phyloP scores from a whole-genome alignment of 306 rosid genomes.

The Prunus campanulata region DNA sequence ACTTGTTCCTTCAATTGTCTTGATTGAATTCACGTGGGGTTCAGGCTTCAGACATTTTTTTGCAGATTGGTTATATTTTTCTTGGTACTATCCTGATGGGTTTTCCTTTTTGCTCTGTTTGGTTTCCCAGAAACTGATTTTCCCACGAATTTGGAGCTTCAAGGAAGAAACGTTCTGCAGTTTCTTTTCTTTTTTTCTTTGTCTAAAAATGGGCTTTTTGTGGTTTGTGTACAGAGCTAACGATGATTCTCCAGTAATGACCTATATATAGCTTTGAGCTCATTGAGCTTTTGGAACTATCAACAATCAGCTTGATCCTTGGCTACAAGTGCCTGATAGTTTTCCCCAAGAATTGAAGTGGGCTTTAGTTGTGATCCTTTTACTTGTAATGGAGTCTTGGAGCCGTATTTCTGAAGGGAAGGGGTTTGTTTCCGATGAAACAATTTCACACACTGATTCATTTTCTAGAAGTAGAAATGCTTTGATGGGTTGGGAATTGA shows the following conservation, averaged over 20 bases:
- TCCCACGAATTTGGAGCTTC: slow-evolving; percentile 19
- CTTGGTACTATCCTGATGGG: slow-evolving; percentile 1
- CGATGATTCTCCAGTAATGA: slow-evolving; percentile 10
- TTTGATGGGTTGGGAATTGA: slow-evolving; percentile 60
- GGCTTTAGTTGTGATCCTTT: slow-evolving; percentile 26
- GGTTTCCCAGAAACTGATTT: slow-evolving; percentile 20
- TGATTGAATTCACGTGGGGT: slow-evolving; percentile 34
- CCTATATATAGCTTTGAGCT: slow-evolving; percentile 10
- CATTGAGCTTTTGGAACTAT: background rate
- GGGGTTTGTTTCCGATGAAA: slow-evolving; percentile 48
- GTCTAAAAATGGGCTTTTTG: background rate
- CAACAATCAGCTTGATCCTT: slow-evolving; percentile 1
- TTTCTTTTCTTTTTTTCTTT: background rate
- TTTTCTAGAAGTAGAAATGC: slow-evolving; percentile 45
- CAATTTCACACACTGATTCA: slow-evolving; percentile 41
- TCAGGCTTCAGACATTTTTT: slow-evolving; percentile 21
- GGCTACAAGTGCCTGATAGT: background rate
- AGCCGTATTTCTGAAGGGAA: slow-evolving; percentile 63
- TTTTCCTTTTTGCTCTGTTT: background rate
- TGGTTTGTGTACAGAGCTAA: slow-evolving; percentile 5
- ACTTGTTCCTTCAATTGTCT: slow-evolving; percentile 14
- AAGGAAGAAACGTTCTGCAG: slow-evolving; percentile 2
- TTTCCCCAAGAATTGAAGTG: slow-evolving; percentile 31
- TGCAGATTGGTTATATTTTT: slow-evolving; percentile 24
- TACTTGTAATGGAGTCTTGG: slow-evolving; percentile 79